These are phyloP conservation scores for Carex cristatella DNA, from an alignment of 176 grass and related monocot genomes.

Conservation along the genomic window DNA sequence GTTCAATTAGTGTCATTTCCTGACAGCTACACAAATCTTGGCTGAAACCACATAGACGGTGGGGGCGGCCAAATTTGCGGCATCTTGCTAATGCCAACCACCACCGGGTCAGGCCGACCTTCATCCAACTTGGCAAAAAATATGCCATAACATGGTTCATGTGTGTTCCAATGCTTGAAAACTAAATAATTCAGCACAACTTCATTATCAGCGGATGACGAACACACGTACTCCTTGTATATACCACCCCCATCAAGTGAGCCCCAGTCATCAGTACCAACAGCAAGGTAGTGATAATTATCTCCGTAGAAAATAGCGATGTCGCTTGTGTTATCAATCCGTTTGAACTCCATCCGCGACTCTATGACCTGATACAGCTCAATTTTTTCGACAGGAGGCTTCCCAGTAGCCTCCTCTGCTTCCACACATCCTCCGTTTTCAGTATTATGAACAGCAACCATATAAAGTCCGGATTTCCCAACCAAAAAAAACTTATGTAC, in stretches of 20 bases:
- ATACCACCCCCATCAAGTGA: background rate
- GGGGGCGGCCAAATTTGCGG: background rate
- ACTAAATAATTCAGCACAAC: too few species aligned
- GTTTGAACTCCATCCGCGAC: background rate
- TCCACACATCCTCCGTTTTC: background rate
- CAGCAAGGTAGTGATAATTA: background rate
- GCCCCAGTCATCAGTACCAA: background rate
- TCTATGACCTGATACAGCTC: background rate
- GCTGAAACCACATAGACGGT: slow-evolving; percentile 2
- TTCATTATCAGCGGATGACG: background rate
- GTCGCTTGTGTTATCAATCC: background rate
- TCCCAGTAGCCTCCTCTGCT: background rate
- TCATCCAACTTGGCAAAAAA: background rate
- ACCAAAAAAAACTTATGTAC: background rate
- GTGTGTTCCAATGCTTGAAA: too few species aligned
- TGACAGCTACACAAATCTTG: background rate
- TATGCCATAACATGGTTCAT: background rate
- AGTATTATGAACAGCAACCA: background rate
- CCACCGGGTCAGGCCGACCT: too few species aligned
- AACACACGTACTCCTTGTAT: background rate
- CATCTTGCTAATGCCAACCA: background rate
- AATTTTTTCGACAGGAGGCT: background rate
- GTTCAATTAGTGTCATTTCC: background rate
- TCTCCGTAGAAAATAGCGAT: background rate
- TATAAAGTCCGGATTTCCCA: background rate